A percentile compares a stretch with the other conserved stretches of the same genome.
These are phyloP conservation scores for Lactarius evosmus DNA, from an alignment of 768 basidiomycete genomes.

Conservation along the genomic window DNA sequence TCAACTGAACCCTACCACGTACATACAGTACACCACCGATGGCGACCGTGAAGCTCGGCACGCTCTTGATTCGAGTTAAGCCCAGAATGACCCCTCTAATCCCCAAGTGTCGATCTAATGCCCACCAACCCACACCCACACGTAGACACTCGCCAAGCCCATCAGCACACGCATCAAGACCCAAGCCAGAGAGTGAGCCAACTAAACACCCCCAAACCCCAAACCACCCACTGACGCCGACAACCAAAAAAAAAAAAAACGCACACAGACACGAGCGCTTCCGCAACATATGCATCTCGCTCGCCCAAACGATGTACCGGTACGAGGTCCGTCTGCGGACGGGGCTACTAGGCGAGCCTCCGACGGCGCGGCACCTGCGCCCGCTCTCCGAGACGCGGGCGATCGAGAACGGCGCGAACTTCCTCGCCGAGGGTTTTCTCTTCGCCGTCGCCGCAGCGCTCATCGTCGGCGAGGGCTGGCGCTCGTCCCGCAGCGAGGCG, in stretches of 20 bases:
- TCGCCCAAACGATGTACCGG: slow-evolving; percentile 77
- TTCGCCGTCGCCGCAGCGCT: slow-evolving; percentile 71
- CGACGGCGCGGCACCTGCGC: slow-evolving; percentile 53
- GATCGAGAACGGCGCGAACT: slow-evolving; percentile 82
- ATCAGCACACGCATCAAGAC: slow-evolving; percentile 65
- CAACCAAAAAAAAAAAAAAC: background rate
- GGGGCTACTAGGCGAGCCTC: slow-evolving; percentile 72
- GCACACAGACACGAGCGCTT: slow-evolving; percentile 64
- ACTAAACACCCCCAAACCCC: background rate
- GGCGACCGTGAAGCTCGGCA: slow-evolving; percentile 73
- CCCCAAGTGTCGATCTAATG: too few species aligned
- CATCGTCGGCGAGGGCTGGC: slow-evolving; percentile 76
- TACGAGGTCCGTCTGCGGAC: slow-evolving; percentile 70
- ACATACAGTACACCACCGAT: slow-evolving; percentile 36
- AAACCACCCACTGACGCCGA: background rate
- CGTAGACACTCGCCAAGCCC: slow-evolving; percentile 80
- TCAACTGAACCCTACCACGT: too few species aligned
- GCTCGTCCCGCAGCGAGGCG: slow-evolving; percentile 62
- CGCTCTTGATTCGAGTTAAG: slow-evolving; percentile 70
- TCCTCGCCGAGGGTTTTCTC: slow-evolving; percentile 80
- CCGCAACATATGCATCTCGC: slow-evolving; percentile 62
- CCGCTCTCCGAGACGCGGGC: slow-evolving; percentile 82
- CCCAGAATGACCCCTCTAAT: too few species aligned
- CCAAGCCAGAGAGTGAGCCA: slow-evolving; percentile 67
- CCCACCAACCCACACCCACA: background rate